Base-by-base conservation (phyloP, 352 stramenopile genomes). In the Phytophthora tubulina region DNA sequence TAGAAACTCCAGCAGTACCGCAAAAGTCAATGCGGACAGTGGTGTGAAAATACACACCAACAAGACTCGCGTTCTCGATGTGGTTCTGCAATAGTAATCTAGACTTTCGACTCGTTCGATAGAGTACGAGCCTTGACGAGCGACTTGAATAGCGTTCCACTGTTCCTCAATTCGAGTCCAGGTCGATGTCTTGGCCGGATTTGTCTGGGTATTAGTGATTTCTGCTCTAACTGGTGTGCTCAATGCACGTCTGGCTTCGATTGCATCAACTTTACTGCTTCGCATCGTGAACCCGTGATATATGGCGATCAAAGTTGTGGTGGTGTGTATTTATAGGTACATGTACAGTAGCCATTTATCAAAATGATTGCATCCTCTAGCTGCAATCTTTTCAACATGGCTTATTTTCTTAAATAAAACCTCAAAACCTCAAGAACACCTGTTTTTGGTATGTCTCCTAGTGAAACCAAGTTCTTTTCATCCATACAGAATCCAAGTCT, bases 401-500 rank as follows among this genome's bases (percentile, higher is more conserved):
- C 44, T 50, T 31, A 32, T 32, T 30, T 54, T 50, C 30, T 30
- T 54, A 42, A 14, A n/a, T 32, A 50, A 57, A 57, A 57, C 44
- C 58, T 65, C 45, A 66, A 63, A 63, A 63, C 55, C 55, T 63
- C 42, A 41, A 27, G 7, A 8, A 36, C 41, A 17, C 3, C 32
- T 46, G 13, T 38, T 35, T 58, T 42, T 6, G 30, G 33, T 63
- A 66, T 51, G 14, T 0, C 0, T 11, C n/a, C 31, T 69, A 69
- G 15, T 32, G 15, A 61, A 21, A 51, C n/a, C 30, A 51, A 59
- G 49, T 55, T 48, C 32, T n/a, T 27, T 11, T 10, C 7, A 6
- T 9, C n/a, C 46, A 46, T 67, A 67, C 57, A 69, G 59, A 70
- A 60, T 0, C 8, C 68, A 67, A 76, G 69, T 73, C 27, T 65